Base-by-base conservation (phyloP, 805 yeast species). In the Tetrapisispora phaffii region DNA sequence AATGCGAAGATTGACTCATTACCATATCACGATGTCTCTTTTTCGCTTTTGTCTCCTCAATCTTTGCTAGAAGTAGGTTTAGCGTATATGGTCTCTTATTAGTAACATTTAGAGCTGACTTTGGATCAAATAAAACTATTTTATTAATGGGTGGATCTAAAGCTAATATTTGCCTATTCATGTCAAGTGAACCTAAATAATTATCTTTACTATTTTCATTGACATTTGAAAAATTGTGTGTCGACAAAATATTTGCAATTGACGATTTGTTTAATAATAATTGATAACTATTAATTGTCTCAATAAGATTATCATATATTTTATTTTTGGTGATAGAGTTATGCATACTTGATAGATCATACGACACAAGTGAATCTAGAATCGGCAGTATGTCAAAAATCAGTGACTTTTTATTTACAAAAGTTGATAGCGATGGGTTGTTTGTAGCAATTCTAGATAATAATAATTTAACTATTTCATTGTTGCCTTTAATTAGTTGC, bases 231-330 rank as follows among this genome's bases (percentile, higher is more conserved):
- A 19, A 24, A 7, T 22, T 4, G 15, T 17, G 17, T 2, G n/a
- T 24, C 9, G 41, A 23, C 4, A 37, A 10, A 6, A 43, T 21
- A 23, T 36, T 36, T 16, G 17, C 17, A 19, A 37, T 23, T 19
- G 34, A 28, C 2, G 28, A 24, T 31, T 43, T 20, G n/a, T 16
- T 37, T n/a, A 43, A 32, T 20, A 50, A 55, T 28, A 79, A 51
- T 22, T 68, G 71, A 41, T 73, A 66, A 2, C 59, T 66, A 34
- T 65, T 62, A 7, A 73, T 51, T 2, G 75, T 54, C 5, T 53
- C 56, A 2, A 74, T 65, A 2, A 76, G 58, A 36, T 59, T 61
- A 23, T 65, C 69, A 2, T 72, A 50, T 26, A 67, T 56, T 3
- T 42, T 26, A 37, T 50, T 53, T 44, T 55, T 62, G 3, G 47